Evolutionary conservation across 768 basidiomycete species (phyloP).

Genomic region (Termitomyces sp.): DNA sequence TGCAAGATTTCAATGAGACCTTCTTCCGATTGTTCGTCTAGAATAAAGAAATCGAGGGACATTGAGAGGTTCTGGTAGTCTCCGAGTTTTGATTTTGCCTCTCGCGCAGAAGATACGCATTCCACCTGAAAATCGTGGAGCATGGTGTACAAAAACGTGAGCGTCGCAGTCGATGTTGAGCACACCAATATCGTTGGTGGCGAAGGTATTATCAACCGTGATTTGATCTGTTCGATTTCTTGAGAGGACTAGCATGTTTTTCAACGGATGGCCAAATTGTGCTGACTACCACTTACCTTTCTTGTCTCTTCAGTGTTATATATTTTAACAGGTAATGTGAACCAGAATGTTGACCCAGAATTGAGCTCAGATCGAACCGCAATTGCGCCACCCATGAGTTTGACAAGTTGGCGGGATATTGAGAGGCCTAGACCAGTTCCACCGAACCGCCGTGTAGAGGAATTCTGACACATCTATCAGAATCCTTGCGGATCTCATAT

Average conservation of each 20-base stretch:
- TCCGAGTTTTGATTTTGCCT: constrained; percentile 36
- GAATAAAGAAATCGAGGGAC: constrained; percentile 56
- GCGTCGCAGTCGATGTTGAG: constrained; percentile 54
- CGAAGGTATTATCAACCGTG: constrained; percentile 39
- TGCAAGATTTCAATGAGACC: constrained; percentile 52
- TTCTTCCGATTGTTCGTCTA: constrained; percentile 61
- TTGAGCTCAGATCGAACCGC: constrained; percentile 62
- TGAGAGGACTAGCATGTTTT: constrained; percentile 29
- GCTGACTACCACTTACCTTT: constrained; percentile 32
- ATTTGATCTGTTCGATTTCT: constrained; percentile 41
- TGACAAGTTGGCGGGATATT: constrained; percentile 69
- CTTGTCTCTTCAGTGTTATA: constrained; percentile 50
- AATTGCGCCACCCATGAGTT: constrained; percentile 71
- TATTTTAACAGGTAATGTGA: constrained; percentile 62
- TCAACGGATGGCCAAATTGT: not conserved
- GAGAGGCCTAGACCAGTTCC: constrained; percentile 75
- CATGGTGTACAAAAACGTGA: constrained; percentile 50
- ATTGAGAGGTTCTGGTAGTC: constrained; percentile 21
- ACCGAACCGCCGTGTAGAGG: constrained; percentile 69
- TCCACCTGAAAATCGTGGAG: constrained; percentile 48
- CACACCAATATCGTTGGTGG: constrained; percentile 49
- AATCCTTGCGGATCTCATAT: not conserved
- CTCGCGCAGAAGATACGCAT: constrained; percentile 36
- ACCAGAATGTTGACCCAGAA: constrained; percentile 67
- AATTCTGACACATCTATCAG: constrained; percentile 34